Evolutionary conservation across 2,329 filamentous ascomycete species (phyloP).

Genomic region (Sphaerulina vaccinii): DNA sequence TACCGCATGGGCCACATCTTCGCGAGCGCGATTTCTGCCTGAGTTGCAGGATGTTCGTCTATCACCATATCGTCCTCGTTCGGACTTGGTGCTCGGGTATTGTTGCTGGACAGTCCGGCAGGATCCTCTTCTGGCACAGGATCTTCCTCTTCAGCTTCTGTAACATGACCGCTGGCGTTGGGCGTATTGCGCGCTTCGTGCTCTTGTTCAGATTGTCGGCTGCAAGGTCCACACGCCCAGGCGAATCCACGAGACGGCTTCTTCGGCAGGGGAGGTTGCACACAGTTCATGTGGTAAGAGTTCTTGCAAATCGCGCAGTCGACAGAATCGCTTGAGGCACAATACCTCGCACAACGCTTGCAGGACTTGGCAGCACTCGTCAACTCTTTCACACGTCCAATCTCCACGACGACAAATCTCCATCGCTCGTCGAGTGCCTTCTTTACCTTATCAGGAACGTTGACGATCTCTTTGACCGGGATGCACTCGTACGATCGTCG

Average conservation of each 20-base stretch:
- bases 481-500: conserved; percentile 97
- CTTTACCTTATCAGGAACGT: conserved; percentile 92
- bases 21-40: conserved; percentile 86
- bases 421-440: conserved; percentile 93
- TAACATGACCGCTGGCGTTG: conserved; percentile 56
- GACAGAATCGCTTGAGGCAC: conserved; percentile 91
- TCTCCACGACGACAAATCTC: conserved; percentile 94
- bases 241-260: conserved; percentile 97
- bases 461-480: conserved; percentile 87
- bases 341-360: conserved; percentile 88
- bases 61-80: conserved; percentile 51
- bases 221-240: conserved; percentile 96
- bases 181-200: conserved; percentile 87
- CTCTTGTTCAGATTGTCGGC: conserved; percentile 89
- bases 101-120: conserved; percentile 52
- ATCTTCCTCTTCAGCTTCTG: conserved; percentile 63
- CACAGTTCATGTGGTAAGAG: conserved; percentile 98
- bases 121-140: conserved; percentile 68
- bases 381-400: conserved; percentile 88
- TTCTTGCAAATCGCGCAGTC: conserved; percentile 93
- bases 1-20: conserved; percentile 97
- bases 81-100: conserved; percentile 58
- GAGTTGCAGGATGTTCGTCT: conserved; percentile 64
- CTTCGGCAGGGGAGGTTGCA: conserved; percentile 85
- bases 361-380: conserved; percentile 95